Conservation (phyloP, 2,329 filamentous ascomycete species). For the Epicoccum sorghinum region DNA sequence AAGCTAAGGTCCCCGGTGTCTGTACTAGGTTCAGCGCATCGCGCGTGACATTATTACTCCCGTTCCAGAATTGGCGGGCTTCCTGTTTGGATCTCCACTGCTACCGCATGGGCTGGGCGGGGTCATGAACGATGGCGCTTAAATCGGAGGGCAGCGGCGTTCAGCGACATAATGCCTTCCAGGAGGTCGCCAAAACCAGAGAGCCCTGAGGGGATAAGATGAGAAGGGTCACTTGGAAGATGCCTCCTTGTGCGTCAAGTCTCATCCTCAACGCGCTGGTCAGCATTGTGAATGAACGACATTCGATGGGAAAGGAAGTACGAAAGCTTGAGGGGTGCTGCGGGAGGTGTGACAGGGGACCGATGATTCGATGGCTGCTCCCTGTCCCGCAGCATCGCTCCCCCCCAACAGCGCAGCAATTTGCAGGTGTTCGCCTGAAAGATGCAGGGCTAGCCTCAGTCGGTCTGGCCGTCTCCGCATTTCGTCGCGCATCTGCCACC, state of each 20-base stretch:
- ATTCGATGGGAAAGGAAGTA: slow-evolving; percentile 31
- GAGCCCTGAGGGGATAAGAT: slow-evolving; percentile 28
- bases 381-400: slow-evolving; percentile 40
- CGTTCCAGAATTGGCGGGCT: slow-evolving; percentile 20
- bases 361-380: slow-evolving; percentile 41
- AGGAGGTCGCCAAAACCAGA: slow-evolving; percentile 33
- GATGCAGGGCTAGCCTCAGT: slow-evolving; percentile 46
- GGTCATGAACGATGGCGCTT: slow-evolving; percentile 38
- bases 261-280: slow-evolving; percentile 25
- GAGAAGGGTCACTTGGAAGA: slow-evolving; percentile 32
- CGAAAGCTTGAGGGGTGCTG: slow-evolving; percentile 33
- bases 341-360: slow-evolving; percentile 34
- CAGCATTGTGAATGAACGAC: slow-evolving; percentile 23
- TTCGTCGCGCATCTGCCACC: slow-evolving; percentile 48
- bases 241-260: slow-evolving; percentile 22
- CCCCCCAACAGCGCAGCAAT: slow-evolving; percentile 45
- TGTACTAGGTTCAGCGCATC: slow-evolving; percentile 29
- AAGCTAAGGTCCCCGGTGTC: slow-evolving; percentile 29
- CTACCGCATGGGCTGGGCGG: slow-evolving; percentile 30
- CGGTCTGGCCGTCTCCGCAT: slow-evolving; percentile 50
- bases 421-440: slow-evolving; percentile 49
- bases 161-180: slow-evolving; percentile 40
- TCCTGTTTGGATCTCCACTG: slow-evolving; percentile 23
- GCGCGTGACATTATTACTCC: slow-evolving; percentile 39
- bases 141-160: slow-evolving; percentile 47